Base-by-base conservation (phyloP, 805 yeast genomes). In the Kluyveromyces wickerhamii region DNA sequence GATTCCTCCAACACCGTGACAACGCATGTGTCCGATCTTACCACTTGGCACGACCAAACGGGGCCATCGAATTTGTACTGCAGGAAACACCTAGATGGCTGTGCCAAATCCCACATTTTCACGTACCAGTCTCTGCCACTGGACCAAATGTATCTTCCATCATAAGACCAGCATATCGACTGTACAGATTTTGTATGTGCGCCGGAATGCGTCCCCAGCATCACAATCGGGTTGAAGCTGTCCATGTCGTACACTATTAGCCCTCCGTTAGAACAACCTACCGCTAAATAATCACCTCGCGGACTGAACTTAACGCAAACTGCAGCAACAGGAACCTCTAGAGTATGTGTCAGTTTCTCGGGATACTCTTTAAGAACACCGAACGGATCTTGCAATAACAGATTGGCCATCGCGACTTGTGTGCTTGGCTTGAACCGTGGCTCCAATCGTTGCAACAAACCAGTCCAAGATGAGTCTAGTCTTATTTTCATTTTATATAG, bases 291-390 rank as follows among this genome's bases (percentile, higher is more conserved):
- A 53, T 85, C 95, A 5, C 96, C 96, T 34, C 73, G 73, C 6
- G 69, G 60, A 46, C 76, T 83, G 62, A 76, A 83, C 51, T 71
- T 73, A 25, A 87, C 67, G 39, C 74, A 74, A 7, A 85, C 80
- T 0, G 84, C 69, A 28, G 71, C 75, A 2, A 86, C 79, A 36
- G 74, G 75, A 9, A 72, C 72, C 28, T 48, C 54, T 9, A 86
- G 60, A 0, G 88, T 77, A 40, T 77, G 77, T 2, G 81, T 71
- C n/a, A 85, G 69, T 1, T 79, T 71, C 41, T 88, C 95, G 0
- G 97, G 97, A 48, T 73, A 88, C 52, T 88, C 97, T 50, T 85
- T 86, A 14, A 94, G 79, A 15, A 89, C 87, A 2, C 89, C 76
- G 56, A 86, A 85, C 3, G 96, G 96, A 57, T 88, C 97, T 43